Conservation (phyloP, 202 grass and related monocot genomes). For the Digitaria exilis region DNA sequence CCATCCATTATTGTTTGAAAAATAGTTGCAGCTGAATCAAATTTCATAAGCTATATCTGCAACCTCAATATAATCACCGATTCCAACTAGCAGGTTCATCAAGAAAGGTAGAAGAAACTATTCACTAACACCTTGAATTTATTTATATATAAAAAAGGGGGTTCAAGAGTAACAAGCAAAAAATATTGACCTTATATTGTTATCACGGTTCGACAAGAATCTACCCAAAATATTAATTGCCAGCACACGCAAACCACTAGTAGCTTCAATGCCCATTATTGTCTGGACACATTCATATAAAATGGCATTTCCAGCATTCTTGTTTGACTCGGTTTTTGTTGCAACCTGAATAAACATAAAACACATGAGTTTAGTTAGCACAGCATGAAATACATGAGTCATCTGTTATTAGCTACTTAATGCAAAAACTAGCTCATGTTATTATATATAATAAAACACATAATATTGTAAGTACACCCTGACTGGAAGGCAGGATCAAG, state of each 20-base stretch:
- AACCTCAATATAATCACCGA: slow-evolving; percentile 17
- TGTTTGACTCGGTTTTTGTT: slow-evolving; percentile 91
- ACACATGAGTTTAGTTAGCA: slow-evolving; percentile 28
- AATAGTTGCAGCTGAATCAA: slow-evolving; percentile 18
- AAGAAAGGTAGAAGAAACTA: slow-evolving; percentile 15
- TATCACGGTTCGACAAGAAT: slow-evolving; percentile 98
- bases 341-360: slow-evolving; percentile 70
- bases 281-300: slow-evolving; percentile 98
- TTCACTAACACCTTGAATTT: neutral
- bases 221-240: slow-evolving; percentile 98
- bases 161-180: slow-evolving; percentile 24
- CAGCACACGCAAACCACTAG: slow-evolving; percentile 88
- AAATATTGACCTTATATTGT: slow-evolving; percentile 84
- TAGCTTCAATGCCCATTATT: slow-evolving; percentile 97
- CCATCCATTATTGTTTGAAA: slow-evolving; percentile 16
- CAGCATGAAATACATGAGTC: neutral
- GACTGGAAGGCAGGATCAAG: neutral
- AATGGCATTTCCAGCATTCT: slow-evolving; percentile 98
- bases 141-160: neutral
- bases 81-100: slow-evolving; percentile 17
- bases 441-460: slow-evolving; percentile 32
- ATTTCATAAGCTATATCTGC: slow-evolving; percentile 27
- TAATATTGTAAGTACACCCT: neutral
- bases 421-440: neutral
- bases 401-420: slow-evolving; percentile 3